A percentile compares a stretch with the other conserved stretches of the same genome.
Conservation (phyloP, 2,329 filamentous ascomycete genomes). For the Colletotrichum salicis region DNA sequence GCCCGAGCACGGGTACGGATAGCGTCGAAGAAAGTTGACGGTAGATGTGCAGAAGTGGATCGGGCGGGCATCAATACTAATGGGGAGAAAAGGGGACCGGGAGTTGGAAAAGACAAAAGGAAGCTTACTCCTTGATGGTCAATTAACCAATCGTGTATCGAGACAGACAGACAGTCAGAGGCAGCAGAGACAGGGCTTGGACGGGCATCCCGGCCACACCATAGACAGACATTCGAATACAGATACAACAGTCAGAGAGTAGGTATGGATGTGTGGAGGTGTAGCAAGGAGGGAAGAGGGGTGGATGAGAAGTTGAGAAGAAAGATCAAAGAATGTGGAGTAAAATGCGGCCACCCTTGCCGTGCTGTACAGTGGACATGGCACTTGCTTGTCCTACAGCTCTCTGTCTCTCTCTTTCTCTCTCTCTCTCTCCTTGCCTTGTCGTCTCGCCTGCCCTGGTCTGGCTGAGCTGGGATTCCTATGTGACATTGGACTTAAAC, state of each 20-base stretch:
- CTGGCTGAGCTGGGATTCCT: background rate
- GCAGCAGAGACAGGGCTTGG: background rate
- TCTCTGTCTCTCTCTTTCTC: background rate
- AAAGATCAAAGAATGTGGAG: conserved; percentile 13
- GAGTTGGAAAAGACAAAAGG: conserved; percentile 3
- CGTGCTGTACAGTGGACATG: background rate
- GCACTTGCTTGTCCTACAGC: background rate
- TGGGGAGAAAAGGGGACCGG: background rate
- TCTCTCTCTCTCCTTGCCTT: background rate
- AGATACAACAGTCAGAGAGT: background rate
- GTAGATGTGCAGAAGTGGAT: conserved; percentile 20
- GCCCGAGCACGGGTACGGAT: background rate
- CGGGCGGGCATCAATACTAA: conserved; percentile 7
- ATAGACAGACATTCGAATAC: background rate
- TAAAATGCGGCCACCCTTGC: conserved; percentile 9
- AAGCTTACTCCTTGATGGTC: conserved; percentile 5
- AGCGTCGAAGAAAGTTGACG: conserved; percentile 13
- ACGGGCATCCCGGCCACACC: background rate
- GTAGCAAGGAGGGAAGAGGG: background rate
- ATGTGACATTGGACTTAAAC: conserved; percentile 3
- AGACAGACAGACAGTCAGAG: background rate
- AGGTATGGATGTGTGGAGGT: background rate
- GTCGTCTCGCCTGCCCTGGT: background rate
- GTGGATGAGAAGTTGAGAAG: conserved; percentile 1
- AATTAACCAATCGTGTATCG: background rate